phyloP scores from a whole-genome alignment of 129 eudicot genomes.

The Flaveria trinervia region DNA sequence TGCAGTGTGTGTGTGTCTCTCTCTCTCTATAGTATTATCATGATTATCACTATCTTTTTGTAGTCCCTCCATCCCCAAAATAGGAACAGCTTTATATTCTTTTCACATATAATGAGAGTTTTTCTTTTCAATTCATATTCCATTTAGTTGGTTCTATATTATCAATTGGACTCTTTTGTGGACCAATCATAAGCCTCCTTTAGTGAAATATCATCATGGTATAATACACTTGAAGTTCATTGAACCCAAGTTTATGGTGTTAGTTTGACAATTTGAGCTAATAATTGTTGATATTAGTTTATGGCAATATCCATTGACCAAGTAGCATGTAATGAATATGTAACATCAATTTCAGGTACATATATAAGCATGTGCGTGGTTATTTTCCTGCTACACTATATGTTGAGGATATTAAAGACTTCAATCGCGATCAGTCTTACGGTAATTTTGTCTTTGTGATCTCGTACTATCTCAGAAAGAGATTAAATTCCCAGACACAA shows the following conservation, averaged over 20 bases:
- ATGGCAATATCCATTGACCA: constrained; percentile 12
- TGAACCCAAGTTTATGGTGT: neutral
- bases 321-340: constrained; percentile 18
- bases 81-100: neutral
- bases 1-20: neutral
- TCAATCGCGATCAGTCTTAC: constrained; percentile 78
- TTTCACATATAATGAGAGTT: neutral
- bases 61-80: neutral
- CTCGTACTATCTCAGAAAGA: neutral
- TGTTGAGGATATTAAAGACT: constrained; percentile 87
- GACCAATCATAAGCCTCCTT: neutral
- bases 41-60: neutral
- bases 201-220: constrained; percentile 6
- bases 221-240: neutral
- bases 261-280: neutral
- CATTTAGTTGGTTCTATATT: constrained; percentile 10
- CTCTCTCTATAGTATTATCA: neutral
- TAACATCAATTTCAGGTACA: constrained; percentile 51
- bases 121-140: neutral
- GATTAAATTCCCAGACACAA: neutral
- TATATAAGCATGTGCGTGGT: constrained; percentile 75
- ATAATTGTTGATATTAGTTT: neutral
- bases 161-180: neutral
- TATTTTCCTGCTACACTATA: constrained; percentile 79
- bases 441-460: constrained; percentile 40